Evolutionary conservation across 176 grass and related monocot genomes (phyloP), one percentile per base, ranked within the genome.

Genomic region (Triticum monococcum): DNA sequence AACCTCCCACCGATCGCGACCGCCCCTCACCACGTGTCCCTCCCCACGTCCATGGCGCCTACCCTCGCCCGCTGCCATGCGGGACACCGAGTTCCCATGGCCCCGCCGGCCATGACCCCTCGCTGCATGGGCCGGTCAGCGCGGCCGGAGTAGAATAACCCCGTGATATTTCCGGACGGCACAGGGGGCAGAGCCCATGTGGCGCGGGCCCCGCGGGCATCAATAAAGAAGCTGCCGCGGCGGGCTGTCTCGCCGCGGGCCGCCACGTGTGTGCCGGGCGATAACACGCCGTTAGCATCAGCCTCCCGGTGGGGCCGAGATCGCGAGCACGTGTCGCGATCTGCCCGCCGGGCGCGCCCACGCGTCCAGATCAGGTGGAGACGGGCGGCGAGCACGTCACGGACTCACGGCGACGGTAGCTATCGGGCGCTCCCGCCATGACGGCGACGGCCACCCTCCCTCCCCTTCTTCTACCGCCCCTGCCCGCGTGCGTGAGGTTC

Each of bases 351-450:
- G 36, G 60, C 67, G 66, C 35, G 12, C 0, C 68, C 81, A 91
- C 89, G 76, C 89, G 81, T 81, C 76, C 46, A 13, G 48, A 76
- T 76, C 81, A 0, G 60, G 60, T 12, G 26, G 67, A 54, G 9
- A 35, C 81, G 45, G 68, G 80, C 84, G 89, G 84, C 9, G 79
- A 31, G 72, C 84, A 87, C 85, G 85, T 67, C 84, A 76, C 64
- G 4, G 25, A 14, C 45, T 54, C 50, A 54, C 71, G 76, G 23
- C 74, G 56, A 73, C 67, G 57, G 81, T 68, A 85, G 60, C 85
- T 81, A 78, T 91, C 89, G 69, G 62, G n/a, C 63, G 79, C 85
- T 90, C 89, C 87, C 89, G 45, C 45, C 87, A 76, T 91, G 87
- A 89, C 67, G 87, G 87, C 46, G 89, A 86, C 87, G 91, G 79